phyloP scores from a whole-genome alignment of 306 rosid species.

The Trifolium subterraneum region DNA sequence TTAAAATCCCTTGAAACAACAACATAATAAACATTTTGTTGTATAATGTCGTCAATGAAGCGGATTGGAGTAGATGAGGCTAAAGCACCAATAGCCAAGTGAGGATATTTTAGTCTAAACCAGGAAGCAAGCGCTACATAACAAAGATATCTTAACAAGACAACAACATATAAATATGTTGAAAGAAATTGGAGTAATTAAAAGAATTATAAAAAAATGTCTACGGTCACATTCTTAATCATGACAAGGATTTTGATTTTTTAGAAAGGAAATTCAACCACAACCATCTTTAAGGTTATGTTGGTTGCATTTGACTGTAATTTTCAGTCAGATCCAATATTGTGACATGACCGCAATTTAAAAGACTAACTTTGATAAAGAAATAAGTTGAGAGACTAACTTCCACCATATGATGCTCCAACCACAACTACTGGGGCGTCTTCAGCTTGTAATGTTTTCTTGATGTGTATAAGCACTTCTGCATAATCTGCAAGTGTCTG shows the following conservation, averaged over 20 bases:
- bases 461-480: slow-evolving; percentile 55
- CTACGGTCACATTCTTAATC: too few relatives aligned
- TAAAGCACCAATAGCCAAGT: background rate
- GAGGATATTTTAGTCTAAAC: background rate
- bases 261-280: too few relatives aligned
- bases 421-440: background rate
- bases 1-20: background rate
- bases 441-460: slow-evolving; percentile 32
- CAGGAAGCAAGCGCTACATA: background rate
- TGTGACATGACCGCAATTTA: too few relatives aligned
- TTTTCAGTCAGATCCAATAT: too few relatives aligned
- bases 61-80: background rate
- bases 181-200: too few relatives aligned
- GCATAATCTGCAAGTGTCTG: slow-evolving; percentile 84
- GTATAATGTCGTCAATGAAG: background rate
- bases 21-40: background rate
- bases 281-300: too few relatives aligned
- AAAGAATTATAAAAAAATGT: too few relatives aligned
- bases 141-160: background rate
- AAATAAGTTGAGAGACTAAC: background rate
- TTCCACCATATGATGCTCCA: background rate
- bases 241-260: too few relatives aligned
- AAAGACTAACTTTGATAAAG: too few relatives aligned
- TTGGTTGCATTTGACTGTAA: too few relatives aligned
- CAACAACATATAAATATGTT: too few relatives aligned